phyloP scores from a whole-genome alignment of 192 early-diverging fungal genomes.

The Mortierella hygrophila region DNA sequence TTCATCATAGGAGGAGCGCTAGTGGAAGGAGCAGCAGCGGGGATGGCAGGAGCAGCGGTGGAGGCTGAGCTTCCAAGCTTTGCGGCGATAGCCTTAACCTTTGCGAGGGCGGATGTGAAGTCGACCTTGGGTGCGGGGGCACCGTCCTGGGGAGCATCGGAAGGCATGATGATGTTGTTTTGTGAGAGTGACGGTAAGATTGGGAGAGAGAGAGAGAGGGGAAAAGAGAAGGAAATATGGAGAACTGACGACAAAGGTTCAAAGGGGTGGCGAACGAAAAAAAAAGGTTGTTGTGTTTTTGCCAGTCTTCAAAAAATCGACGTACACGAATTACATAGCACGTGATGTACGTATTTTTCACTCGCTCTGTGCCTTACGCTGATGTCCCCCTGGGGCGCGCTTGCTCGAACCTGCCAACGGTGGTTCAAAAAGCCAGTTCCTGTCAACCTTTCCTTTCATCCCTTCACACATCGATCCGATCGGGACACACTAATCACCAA shows the following conservation, averaged over 20 bases:
- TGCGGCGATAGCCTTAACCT: constrained; percentile 85
- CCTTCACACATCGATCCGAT: background rate
- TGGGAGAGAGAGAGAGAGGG: background rate
- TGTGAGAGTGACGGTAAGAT: background rate
- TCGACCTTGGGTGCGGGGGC: constrained; percentile 60
- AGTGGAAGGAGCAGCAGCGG: constrained; percentile 45
- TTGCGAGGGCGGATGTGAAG: constrained; percentile 76
- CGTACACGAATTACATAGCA: background rate
- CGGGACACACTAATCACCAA: background rate
- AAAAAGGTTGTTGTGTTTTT: background rate
- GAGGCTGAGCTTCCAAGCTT: constrained; percentile 65
- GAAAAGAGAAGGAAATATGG: background rate
- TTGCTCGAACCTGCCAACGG: background rate
- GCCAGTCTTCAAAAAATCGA: background rate
- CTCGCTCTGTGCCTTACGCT: background rate
- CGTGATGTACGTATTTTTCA: background rate
- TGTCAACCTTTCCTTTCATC: background rate
- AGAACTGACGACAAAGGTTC: background rate
- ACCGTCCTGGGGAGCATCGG: constrained; percentile 55
- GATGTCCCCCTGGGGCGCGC: background rate
- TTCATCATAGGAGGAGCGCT: constrained; percentile 29
- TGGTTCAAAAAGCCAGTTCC: background rate
- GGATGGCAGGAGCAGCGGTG: constrained; percentile 24
- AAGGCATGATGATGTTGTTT: constrained; percentile 51
- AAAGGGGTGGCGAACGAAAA: background rate